A percentile compares a stretch with the other conserved stretches of the same genome.
Conservation (phyloP, 2,329 filamentous ascomycete species). For the Apiospora pterosperma region DNA sequence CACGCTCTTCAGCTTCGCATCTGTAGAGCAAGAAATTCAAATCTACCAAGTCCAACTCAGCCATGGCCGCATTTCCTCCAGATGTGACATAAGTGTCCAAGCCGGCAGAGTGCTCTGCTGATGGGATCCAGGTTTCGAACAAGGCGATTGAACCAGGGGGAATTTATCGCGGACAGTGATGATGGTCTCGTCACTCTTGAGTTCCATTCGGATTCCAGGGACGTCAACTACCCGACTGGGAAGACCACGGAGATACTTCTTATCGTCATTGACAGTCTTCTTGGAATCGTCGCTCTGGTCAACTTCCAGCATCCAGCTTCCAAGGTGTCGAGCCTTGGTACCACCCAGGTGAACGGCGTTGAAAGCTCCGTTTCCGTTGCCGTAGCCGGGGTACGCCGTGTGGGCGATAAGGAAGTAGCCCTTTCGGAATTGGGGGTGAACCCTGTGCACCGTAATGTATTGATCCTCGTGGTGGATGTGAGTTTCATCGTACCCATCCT, state of each 20-base stretch:
- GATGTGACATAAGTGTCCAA: constrained; percentile 84
- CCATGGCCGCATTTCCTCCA: constrained; percentile 76
- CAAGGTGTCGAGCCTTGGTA: constrained; percentile 80
- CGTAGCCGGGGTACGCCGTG: constrained; percentile 89
- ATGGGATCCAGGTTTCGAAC: constrained; percentile 94
- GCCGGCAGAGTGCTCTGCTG: constrained; percentile 76
- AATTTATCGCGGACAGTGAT: constrained; percentile 82
- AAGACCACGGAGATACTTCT: constrained; percentile 72
- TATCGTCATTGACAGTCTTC: constrained; percentile 62
- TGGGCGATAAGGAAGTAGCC: constrained; percentile 96
- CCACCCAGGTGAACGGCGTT: constrained; percentile 76
- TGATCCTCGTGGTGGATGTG: constrained; percentile 96
- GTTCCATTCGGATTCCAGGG: constrained; percentile 69
- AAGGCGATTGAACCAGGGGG: constrained; percentile 92
- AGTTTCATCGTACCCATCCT: constrained; percentile 90
- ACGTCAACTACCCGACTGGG: constrained; percentile 77
- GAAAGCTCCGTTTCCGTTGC: constrained; percentile 78
- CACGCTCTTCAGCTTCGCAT: constrained; percentile 83
- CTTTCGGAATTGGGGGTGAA: constrained; percentile 87
- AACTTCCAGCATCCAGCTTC: constrained; percentile 89
- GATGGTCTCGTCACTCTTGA: constrained; percentile 68
- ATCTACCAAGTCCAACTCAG: constrained; percentile 70
- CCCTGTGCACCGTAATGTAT: constrained; percentile 93
- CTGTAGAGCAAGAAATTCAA: constrained; percentile 91
- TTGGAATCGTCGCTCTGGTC: constrained; percentile 71